These are phyloP conservation scores for Silene coronaria DNA, from an alignment of 179 eudicot species.

Conservation along the genomic window DNA sequence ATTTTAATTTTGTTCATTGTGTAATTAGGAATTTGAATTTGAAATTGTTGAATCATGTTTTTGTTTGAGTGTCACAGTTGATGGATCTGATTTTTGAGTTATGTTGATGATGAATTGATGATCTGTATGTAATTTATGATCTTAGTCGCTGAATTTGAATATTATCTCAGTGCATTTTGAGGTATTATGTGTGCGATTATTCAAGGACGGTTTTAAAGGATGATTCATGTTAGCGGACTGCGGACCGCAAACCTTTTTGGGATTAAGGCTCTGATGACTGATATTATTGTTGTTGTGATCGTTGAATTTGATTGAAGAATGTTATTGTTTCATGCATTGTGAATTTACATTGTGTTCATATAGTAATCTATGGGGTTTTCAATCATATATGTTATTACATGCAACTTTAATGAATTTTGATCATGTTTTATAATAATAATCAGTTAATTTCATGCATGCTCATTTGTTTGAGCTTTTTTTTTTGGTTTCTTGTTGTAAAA, in stretches of 20 bases:
- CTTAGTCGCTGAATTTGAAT: constrained; percentile 1
- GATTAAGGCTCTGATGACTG: too few relatives aligned
- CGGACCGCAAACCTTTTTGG: too few relatives aligned
- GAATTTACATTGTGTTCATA: background rate
- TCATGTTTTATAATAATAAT: background rate
- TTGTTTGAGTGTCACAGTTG: constrained; percentile 13
- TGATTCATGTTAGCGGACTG: too few relatives aligned
- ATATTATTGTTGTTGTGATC: too few relatives aligned
- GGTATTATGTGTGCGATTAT: too few relatives aligned
- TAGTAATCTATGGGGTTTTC: background rate
- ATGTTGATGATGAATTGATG: constrained; percentile 1
- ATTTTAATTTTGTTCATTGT: background rate
- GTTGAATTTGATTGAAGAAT: constrained; percentile 1
- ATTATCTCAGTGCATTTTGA: too few relatives aligned
- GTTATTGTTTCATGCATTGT: background rate
- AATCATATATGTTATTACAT: background rate
- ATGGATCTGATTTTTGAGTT: constrained; percentile 24
- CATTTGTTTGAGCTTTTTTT: background rate
- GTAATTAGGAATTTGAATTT: background rate
- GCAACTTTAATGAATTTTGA: background rate
- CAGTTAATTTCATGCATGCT: constrained; percentile 1
- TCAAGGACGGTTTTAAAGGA: too few relatives aligned
- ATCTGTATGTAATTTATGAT: background rate
- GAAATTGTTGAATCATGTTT: background rate
- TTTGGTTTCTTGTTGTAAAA: background rate